These are phyloP conservation scores for Termitomyces sp. DNA, from an alignment of 768 basidiomycete species.

Conservation along the genomic window DNA sequence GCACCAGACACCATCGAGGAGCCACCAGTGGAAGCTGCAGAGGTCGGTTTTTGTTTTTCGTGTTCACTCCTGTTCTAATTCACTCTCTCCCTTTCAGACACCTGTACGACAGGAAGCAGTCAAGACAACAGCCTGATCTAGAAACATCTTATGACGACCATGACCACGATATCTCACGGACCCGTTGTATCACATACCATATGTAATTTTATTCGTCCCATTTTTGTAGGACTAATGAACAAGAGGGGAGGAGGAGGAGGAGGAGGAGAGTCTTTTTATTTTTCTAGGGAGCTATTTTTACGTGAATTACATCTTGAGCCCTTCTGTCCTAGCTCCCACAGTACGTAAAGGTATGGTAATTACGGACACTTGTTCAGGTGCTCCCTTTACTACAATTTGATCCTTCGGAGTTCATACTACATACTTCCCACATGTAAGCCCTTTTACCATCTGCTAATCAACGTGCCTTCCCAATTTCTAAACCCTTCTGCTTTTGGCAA, in stretches of 20 bases:
- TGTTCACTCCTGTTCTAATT: neutral
- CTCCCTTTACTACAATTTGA: too few relatives aligned
- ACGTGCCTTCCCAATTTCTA: too few relatives aligned
- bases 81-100: slow-evolving; percentile 24
- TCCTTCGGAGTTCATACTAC: too few relatives aligned
- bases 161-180: slow-evolving; percentile 2
- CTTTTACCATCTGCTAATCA: too few relatives aligned
- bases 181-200: slow-evolving; percentile 14
- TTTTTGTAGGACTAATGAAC: slow-evolving; percentile 5
- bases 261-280: too few relatives aligned
- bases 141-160: slow-evolving; percentile 4
- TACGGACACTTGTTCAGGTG: too few relatives aligned
- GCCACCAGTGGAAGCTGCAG: slow-evolving; percentile 62
- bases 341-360: too few relatives aligned
- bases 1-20: slow-evolving; percentile 92
- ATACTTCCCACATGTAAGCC: too few relatives aligned
- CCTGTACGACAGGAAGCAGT: slow-evolving; percentile 46
- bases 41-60: slow-evolving; percentile 35
- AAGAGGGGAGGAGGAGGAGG: neutral
- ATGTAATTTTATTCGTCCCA: slow-evolving; percentile 10
- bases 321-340: too few relatives aligned
- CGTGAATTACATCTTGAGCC: too few relatives aligned
- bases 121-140: slow-evolving; percentile 38
- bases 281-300: too few relatives aligned
- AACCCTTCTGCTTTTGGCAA: too few relatives aligned